Percentiles rank a stretch among this genome's conserved stretches.
Evolutionary conservation across 1,284 basidiomycete genomes (phyloP).

Genomic region (Cystobasidiaceae sp.): DNA sequence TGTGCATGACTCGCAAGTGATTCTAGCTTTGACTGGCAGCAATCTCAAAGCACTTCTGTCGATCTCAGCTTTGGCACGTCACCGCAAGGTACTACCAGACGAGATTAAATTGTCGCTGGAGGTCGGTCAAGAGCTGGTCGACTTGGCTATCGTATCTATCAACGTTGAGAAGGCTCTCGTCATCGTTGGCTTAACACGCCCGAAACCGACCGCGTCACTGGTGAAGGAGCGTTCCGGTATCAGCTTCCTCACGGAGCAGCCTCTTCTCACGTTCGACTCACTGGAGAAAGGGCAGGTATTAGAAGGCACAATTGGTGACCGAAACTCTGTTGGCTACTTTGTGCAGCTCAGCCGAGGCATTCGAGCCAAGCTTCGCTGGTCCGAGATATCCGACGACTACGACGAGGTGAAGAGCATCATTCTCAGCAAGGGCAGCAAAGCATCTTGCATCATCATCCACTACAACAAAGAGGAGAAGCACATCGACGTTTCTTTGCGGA

Average conservation of each 20-base stretch:
- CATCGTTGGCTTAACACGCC: constrained; percentile 63
- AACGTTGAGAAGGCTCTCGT: constrained; percentile 81
- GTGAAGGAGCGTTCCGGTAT: constrained; percentile 9
- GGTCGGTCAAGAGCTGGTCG: constrained; percentile 65
- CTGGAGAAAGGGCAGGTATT: constrained; percentile 66
- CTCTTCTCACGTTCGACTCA: constrained; percentile 53
- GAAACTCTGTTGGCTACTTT: constrained; percentile 58
- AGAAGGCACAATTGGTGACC: constrained; percentile 60
- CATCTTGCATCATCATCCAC: constrained; percentile 14
- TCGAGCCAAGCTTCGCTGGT: constrained; percentile 69
- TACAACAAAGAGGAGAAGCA: constrained; percentile 48
- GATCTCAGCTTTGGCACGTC: constrained; percentile 79
- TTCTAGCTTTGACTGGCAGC: constrained; percentile 50
- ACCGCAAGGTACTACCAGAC: constrained; percentile 62
- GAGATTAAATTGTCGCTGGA: constrained; percentile 65
- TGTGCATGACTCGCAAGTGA: constrained; percentile 76
- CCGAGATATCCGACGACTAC: constrained; percentile 59
- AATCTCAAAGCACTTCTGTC: constrained; percentile 63
- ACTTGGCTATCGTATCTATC: constrained; percentile 82
- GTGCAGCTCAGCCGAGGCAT: constrained; percentile 65
- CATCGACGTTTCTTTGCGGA: constrained; percentile 70
- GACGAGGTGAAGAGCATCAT: constrained; percentile 4
- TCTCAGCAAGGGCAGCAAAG: constrained; percentile 1
- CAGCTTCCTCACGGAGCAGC: neutral
- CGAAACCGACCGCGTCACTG: constrained; percentile 37